Conservation (phyloP, 805 yeast species). For the Torulaspora maleeae region DNA sequence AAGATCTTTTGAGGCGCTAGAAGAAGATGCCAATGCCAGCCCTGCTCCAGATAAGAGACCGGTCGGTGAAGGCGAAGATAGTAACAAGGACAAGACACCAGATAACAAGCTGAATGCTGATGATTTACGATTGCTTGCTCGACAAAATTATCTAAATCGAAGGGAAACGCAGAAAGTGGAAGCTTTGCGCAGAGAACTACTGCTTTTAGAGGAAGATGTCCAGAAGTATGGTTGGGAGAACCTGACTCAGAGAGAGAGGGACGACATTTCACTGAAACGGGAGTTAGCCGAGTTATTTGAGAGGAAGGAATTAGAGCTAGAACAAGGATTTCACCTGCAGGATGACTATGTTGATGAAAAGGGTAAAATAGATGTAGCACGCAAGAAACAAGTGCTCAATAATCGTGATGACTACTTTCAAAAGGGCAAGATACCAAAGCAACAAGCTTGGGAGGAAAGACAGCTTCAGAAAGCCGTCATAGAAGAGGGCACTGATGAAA, state of each 20-base stretch:
- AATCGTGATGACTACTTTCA: conserved; percentile 27
- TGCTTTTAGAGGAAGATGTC: conserved; percentile 47
- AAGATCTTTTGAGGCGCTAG: conserved; percentile 15
- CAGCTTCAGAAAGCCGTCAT: conserved; percentile 29
- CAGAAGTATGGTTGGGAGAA: conserved; percentile 50
- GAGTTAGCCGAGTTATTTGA: conserved; percentile 44
- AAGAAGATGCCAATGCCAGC: conserved; percentile 17
- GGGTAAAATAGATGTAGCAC: conserved; percentile 50
- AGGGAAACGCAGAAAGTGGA: conserved; percentile 46
- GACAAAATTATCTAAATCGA: conserved; percentile 45
- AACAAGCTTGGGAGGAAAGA: conserved; percentile 36
- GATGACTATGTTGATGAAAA: conserved; percentile 50
- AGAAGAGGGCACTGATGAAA: conserved; percentile 24
- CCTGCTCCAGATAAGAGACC: neutral
- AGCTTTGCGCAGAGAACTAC: conserved; percentile 45
- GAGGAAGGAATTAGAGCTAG: conserved; percentile 37
- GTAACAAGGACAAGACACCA: neutral
- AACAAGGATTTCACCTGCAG: conserved; percentile 48
- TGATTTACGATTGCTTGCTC: conserved; percentile 43
- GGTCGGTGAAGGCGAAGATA: conserved; percentile 4
- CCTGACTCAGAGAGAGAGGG: conserved; percentile 44
- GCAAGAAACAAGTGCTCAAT: conserved; percentile 50
- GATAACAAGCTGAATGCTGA: conserved; percentile 23
- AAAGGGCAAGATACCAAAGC: conserved; percentile 30
- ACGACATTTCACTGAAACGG: conserved; percentile 49